A percentile compares a stretch with the other conserved stretches of the same genome.
These are phyloP conservation scores for Neonothopanus nambi DNA, from an alignment of 1,284 basidiomycete genomes.

Conservation along the genomic window DNA sequence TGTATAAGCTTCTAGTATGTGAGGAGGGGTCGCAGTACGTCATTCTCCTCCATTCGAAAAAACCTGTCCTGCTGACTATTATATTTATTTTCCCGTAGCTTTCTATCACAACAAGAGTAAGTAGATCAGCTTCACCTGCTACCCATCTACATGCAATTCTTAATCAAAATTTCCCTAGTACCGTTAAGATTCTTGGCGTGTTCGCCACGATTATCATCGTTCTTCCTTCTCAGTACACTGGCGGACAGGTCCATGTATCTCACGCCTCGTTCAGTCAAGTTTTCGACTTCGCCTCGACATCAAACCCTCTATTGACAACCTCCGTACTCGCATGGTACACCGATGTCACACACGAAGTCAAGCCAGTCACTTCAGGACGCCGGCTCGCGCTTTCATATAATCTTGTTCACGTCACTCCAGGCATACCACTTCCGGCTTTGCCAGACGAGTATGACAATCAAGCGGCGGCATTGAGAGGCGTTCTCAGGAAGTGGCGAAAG, in stretches of 20 bases:
- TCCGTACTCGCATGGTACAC: slow-evolving; percentile 49
- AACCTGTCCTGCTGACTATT: background rate
- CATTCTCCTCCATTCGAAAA: background rate
- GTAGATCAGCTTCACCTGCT: slow-evolving; percentile 19
- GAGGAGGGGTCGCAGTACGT: slow-evolving; percentile 47
- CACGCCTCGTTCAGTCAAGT: slow-evolving; percentile 31
- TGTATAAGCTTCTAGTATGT: slow-evolving; percentile 48
- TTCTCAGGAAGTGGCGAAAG: slow-evolving; percentile 33
- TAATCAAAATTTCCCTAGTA: slow-evolving; percentile 24
- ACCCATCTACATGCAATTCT: background rate
- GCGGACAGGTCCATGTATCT: slow-evolving; percentile 41
- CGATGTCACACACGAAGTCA: slow-evolving; percentile 45
- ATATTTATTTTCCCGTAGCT: slow-evolving; percentile 19
- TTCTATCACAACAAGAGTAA: slow-evolving; percentile 28
- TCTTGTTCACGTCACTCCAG: slow-evolving; percentile 29
- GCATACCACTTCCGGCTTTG: slow-evolving; percentile 9
- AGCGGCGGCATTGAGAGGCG: slow-evolving; percentile 21
- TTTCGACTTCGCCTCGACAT: slow-evolving; percentile 33
- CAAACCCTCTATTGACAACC: slow-evolving; percentile 25
- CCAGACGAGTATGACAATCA: background rate
- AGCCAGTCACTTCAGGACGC: slow-evolving; percentile 43
- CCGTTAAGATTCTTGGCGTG: slow-evolving; percentile 41
- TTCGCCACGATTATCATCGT: slow-evolving; percentile 47
- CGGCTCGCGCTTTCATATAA: slow-evolving; percentile 49
- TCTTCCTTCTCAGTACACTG: slow-evolving; percentile 43